A percentile compares a stretch with the other conserved stretches of the same genome.
These are phyloP conservation scores for Stemphylium lycopersici DNA, from an alignment of 2,329 filamentous ascomycete species.

Conservation along the genomic window DNA sequence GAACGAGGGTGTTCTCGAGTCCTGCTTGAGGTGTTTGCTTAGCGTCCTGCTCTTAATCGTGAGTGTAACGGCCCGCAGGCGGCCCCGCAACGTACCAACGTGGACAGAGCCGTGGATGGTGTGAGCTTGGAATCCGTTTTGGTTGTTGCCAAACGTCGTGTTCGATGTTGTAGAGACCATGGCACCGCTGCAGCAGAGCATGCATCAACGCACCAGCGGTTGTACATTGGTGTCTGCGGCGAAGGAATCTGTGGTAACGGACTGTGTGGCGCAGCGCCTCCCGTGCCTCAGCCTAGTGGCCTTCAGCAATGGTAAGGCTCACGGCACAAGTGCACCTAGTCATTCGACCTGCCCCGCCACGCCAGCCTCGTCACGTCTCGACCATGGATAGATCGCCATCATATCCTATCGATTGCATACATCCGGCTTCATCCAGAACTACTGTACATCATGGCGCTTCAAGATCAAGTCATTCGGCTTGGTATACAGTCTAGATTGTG, in stretches of 20 bases:
- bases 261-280: not conserved
- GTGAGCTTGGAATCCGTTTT: not conserved
- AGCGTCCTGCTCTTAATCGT: too few relatives aligned
- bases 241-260: too few relatives aligned
- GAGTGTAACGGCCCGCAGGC: not conserved
- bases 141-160: not conserved
- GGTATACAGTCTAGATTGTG: too few relatives aligned
- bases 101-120: not conserved
- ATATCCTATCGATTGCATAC: too few relatives aligned
- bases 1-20: not conserved
- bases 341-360: too few relatives aligned
- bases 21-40: not conserved
- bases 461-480: too few relatives aligned
- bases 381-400: too few relatives aligned
- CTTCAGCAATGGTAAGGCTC: not conserved
- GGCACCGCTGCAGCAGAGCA: not conserved
- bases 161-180: constrained; percentile 1
- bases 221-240: not conserved
- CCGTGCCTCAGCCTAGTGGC: not conserved
- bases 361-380: too few relatives aligned
- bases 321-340: too few relatives aligned
- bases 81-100: not conserved
- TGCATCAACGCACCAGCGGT: not conserved
- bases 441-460: too few relatives aligned
- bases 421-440: too few relatives aligned